Conservation (phyloP, 768 basidiomycete species). For the Rubroboletus satanas region DNA sequence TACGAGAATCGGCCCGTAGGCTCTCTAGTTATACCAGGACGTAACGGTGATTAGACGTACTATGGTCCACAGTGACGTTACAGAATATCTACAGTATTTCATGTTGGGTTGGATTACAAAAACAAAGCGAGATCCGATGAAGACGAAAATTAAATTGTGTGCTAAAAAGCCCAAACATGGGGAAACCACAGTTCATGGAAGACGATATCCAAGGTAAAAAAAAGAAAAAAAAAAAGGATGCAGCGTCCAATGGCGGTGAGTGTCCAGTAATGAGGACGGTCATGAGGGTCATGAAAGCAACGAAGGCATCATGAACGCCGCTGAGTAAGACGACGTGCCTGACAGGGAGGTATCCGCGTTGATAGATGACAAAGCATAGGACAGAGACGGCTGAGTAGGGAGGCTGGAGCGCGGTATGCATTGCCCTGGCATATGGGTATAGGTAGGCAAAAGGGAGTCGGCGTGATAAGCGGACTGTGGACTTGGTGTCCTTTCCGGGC, state of each 20-base stretch:
- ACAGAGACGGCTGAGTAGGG: constrained; percentile 37
- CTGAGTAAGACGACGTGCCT: constrained; percentile 25
- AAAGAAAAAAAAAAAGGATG: constrained; percentile 15
- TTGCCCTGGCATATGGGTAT: constrained; percentile 32
- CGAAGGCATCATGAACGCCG: constrained; percentile 33
- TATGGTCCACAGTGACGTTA: constrained; percentile 28
- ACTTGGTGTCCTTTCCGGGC: constrained; percentile 28
- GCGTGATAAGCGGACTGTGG: constrained; percentile 27
- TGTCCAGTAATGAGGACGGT: constrained; percentile 21
- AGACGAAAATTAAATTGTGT: constrained; percentile 16
- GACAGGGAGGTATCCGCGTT: constrained; percentile 20
- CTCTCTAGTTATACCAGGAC: constrained; percentile 45
- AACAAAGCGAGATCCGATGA: constrained; percentile 14
- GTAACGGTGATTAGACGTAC: constrained; percentile 30
- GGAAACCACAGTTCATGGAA: constrained; percentile 23
- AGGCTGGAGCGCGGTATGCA: constrained; percentile 34
- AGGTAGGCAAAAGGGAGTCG: constrained; percentile 29
- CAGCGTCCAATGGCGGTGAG: constrained; percentile 22
- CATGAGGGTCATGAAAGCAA: constrained; percentile 32
- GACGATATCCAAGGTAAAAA: constrained; percentile 28
- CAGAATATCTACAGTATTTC: constrained; percentile 34
- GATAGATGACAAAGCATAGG: constrained; percentile 42
- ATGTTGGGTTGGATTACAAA: constrained; percentile 21
- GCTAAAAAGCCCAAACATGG: constrained; percentile 8
- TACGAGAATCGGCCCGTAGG: constrained; percentile 62